Evolutionary conservation across 345 rosid genomes (phyloP).

Genomic region (Euphorbia lathyris): DNA sequence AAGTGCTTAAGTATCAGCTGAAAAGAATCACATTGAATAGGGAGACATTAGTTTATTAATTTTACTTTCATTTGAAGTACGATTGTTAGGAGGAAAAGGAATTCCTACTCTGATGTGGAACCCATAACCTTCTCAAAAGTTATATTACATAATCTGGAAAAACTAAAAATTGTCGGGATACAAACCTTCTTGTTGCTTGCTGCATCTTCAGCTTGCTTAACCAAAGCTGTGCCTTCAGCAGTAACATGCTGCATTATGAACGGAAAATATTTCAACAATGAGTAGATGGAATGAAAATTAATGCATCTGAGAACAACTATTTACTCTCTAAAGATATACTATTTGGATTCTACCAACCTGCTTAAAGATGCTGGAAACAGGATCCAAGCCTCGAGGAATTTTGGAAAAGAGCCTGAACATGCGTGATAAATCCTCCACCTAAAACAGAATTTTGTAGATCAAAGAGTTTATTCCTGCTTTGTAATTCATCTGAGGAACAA

Average conservation of each 20-base stretch:
- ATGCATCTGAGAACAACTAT: neutral
- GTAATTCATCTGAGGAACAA: neutral
- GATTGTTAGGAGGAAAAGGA: neutral
- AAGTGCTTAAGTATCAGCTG: neutral
- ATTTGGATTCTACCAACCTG: slow-evolving; percentile 22
- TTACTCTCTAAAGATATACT: neutral
- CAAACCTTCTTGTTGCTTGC: slow-evolving; percentile 35
- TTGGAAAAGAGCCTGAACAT: slow-evolving; percentile 38
- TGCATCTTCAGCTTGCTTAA: slow-evolving; percentile 42
- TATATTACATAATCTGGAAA: neutral
- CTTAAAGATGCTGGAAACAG: slow-evolving; percentile 35
- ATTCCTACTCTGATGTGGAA: neutral
- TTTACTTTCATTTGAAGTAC: neutral
- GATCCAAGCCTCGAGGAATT: slow-evolving; percentile 35
- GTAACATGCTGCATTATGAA: slow-evolving; percentile 31
- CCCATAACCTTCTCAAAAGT: neutral
- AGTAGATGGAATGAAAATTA: neutral
- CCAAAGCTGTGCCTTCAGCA: slow-evolving; percentile 36
- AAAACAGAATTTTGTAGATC: slow-evolving; percentile 5
- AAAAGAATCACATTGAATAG: neutral
- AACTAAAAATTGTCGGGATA: neutral
- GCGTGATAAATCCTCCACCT: slow-evolving; percentile 41
- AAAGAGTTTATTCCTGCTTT: neutral
- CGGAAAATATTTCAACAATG: neutral
- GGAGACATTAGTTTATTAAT: neutral